Conservation (phyloP, 768 basidiomycete species). For the Lactifluus rugatus region DNA sequence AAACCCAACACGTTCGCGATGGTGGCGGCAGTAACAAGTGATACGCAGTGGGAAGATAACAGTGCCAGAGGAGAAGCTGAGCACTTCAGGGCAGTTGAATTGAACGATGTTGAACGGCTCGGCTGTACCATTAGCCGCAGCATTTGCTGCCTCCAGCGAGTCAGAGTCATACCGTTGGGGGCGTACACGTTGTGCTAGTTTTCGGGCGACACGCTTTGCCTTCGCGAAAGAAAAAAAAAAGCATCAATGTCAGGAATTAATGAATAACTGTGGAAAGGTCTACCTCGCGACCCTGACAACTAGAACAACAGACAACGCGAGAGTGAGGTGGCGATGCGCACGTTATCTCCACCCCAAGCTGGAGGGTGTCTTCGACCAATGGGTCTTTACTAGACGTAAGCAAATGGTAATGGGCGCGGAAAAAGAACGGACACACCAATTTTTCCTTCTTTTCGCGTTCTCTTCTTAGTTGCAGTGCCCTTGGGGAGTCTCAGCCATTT, state of each 20-base stretch:
- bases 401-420: background rate
- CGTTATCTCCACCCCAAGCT: conserved; percentile 62
- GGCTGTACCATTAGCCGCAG: conserved; percentile 42
- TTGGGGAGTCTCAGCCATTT: conserved; percentile 75
- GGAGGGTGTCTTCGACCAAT: conserved; percentile 55
- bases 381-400: conserved; percentile 39
- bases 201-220: conserved; percentile 86
- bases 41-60: conserved; percentile 88
- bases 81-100: conserved; percentile 86
- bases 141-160: conserved; percentile 38
- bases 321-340: conserved; percentile 75
- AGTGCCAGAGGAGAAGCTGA: conserved; percentile 83
- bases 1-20: conserved; percentile 94
- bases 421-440: conserved; percentile 43
- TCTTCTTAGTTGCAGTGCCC: conserved; percentile 75
- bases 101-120: conserved; percentile 82
- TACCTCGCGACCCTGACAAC: conserved; percentile 82
- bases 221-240: conserved; percentile 25
- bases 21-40: conserved; percentile 97
- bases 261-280: conserved; percentile 20
- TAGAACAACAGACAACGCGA: conserved; percentile 73
- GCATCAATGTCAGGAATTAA: conserved; percentile 8
- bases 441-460: conserved; percentile 76
- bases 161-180: conserved; percentile 72
- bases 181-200: conserved; percentile 74